Percentiles rank a stretch among this genome's conserved stretches.
Conservation (phyloP, 352 stramenopile species). For the Phytophthora cryptogea region DNA sequence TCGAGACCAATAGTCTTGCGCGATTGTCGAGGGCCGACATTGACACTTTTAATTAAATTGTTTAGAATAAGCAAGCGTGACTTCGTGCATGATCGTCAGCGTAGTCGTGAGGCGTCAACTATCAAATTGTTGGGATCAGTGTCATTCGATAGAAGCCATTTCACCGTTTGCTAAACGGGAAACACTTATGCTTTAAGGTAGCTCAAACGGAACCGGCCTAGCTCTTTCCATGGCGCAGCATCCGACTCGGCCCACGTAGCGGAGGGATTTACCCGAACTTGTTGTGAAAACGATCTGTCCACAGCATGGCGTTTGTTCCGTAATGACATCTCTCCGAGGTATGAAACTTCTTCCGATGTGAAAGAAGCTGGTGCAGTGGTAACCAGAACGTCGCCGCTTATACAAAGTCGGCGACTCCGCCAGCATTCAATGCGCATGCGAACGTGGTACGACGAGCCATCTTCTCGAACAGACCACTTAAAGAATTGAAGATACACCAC, state of each 20-base stretch:
- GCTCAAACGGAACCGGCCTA: constrained; percentile 37
- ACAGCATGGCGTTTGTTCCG: constrained; percentile 40
- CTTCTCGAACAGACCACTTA: constrained; percentile 29
- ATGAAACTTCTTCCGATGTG: constrained; percentile 32
- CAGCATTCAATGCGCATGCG: constrained; percentile 55
- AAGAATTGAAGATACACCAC: constrained; percentile 56
- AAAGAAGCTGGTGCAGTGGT: constrained; percentile 35
- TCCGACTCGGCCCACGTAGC: neutral
- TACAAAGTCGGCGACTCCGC: constrained; percentile 40
- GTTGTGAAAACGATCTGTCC: constrained; percentile 9
- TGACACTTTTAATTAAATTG: neutral
- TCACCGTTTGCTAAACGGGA: neutral
- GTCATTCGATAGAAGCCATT: neutral
- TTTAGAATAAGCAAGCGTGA: neutral
- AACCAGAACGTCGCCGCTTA: constrained; percentile 50
- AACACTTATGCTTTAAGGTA: constrained; percentile 24
- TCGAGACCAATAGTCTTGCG: neutral
- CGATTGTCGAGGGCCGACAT: neutral
- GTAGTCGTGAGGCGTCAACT: neutral
- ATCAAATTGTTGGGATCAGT: neutral
- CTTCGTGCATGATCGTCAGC: neutral
- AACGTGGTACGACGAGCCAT: constrained; percentile 39
- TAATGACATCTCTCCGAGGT: constrained; percentile 49
- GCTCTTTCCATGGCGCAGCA: constrained; percentile 27
- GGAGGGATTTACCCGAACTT: constrained; percentile 19